phyloP scores from a whole-genome alignment of 1,139 yeast genomes.

The Suhomyces panamericanus region DNA sequence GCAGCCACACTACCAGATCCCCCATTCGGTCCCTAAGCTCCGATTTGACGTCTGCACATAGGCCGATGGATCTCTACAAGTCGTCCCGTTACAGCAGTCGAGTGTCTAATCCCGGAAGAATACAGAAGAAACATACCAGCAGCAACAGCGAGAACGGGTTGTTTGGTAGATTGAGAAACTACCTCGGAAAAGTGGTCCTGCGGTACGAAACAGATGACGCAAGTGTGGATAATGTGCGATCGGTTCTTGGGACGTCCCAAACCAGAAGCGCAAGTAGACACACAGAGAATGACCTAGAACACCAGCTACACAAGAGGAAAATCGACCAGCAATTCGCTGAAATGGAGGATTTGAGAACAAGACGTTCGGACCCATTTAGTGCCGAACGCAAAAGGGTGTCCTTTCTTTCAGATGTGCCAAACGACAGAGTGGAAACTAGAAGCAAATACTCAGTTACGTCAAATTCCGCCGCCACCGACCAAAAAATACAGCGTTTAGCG shows the following conservation, averaged over 20 bases:
- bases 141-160: conserved; percentile 1
- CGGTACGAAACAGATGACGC: conserved; percentile 12
- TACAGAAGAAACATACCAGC: not conserved
- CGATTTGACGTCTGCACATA: not conserved
- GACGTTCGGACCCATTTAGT: not conserved
- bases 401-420: not conserved
- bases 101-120: not conserved
- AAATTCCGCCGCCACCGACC: not conserved
- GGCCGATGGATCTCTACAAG: not conserved
- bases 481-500: too few species aligned
- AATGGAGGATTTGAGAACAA: not conserved
- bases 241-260: conserved; percentile 2
- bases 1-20: not conserved
- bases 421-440: not conserved
- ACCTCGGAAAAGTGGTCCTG: conserved; percentile 13
- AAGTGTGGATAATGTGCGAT: conserved; percentile 11
- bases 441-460: not conserved
- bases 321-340: not conserved
- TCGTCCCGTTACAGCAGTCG: not conserved
- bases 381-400: not conserved
- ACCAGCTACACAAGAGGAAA: not conserved
- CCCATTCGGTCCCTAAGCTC: not conserved
- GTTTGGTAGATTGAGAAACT: conserved; percentile 11
- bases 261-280: not conserved
- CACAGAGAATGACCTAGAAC: not conserved